Conservation (phyloP, 1,139 yeast species). For the Wickerhamomyces sp. region DNA sequence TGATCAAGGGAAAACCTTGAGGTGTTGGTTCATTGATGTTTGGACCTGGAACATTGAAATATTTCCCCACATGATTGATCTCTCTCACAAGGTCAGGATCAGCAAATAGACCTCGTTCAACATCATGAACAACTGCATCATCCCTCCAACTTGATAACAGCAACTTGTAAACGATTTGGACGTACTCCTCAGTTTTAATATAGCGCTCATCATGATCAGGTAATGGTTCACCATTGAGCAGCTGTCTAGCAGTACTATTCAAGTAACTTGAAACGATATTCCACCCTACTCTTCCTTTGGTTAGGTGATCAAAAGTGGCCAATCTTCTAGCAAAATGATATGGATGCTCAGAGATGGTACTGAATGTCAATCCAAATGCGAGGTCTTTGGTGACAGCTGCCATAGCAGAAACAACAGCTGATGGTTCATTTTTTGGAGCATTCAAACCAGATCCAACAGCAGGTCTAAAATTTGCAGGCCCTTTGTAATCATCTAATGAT, state of each 20-base stretch:
- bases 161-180: conserved; percentile 34
- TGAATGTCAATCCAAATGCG: conserved; percentile 33
- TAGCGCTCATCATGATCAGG: conserved; percentile 39
- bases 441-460: conserved; percentile 35
- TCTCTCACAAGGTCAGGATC: conserved; percentile 34
- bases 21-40: conserved; percentile 35
- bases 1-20: conserved; percentile 37
- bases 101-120: conserved; percentile 30
- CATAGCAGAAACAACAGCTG: conserved; percentile 35
- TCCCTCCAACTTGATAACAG: conserved; percentile 39
- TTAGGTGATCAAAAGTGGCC: conserved; percentile 36
- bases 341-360: conserved; percentile 37
- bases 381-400: conserved; percentile 36
- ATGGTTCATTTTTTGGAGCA: conserved; percentile 37
- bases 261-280: conserved; percentile 35
- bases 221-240: conserved; percentile 28
- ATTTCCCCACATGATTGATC: conserved; percentile 33
- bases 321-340: conserved; percentile 36
- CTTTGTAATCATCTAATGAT: conserved; percentile 29
- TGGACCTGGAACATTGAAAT: conserved; percentile 38
- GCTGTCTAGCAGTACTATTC: conserved; percentile 30
- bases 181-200: conserved; percentile 33
- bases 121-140: conserved; percentile 33
- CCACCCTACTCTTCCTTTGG: conserved; percentile 40
- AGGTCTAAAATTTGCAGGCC: conserved; percentile 31